These are phyloP conservation scores for Candida taoyuanica DNA, from an alignment of 805 yeast genomes.

Conservation along the genomic window DNA sequence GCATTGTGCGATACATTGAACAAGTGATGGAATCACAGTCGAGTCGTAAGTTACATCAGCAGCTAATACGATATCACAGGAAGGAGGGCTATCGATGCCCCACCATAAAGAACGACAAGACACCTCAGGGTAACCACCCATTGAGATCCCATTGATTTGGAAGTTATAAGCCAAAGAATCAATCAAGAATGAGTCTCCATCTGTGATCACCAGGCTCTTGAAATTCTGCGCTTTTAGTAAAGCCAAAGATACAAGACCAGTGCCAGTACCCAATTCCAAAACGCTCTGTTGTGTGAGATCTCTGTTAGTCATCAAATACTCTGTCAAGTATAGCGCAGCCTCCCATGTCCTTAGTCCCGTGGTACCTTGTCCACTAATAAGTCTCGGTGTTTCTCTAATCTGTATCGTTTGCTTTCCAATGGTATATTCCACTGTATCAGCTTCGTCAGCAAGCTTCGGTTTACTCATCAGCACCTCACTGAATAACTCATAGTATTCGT, in stretches of 20 bases:
- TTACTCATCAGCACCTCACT: conserved; percentile 24
- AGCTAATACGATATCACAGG: conserved; percentile 48
- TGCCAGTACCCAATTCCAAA: conserved; percentile 84
- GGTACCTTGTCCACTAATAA: conserved; percentile 71
- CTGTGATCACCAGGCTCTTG: conserved; percentile 46
- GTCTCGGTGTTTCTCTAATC: conserved; percentile 56
- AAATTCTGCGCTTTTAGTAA: conserved; percentile 16
- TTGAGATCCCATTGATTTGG: conserved; percentile 35
- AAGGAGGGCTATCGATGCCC: conserved; percentile 41
- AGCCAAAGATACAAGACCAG: conserved; percentile 68
- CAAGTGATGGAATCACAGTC: conserved; percentile 49
- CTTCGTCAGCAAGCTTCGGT: conserved; percentile 25
- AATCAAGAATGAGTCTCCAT: conserved; percentile 58
- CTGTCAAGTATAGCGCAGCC: conserved; percentile 67
- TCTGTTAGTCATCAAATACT: conserved; percentile 35
- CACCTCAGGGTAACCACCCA: conserved; percentile 20
- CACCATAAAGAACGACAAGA: conserved; percentile 51
- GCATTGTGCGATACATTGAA: conserved; percentile 37
- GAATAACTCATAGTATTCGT: conserved; percentile 33
- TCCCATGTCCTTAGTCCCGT: conserved; percentile 95
- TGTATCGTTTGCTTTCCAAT: conserved; percentile 23
- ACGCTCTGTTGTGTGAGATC: conserved; percentile 30
- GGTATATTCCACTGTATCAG: conserved; percentile 31
- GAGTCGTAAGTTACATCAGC: conserved; percentile 89
- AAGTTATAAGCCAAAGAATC: conserved; percentile 44